Conservation (phyloP, 257 asterid species). For the Scutellaria baicalensis region DNA sequence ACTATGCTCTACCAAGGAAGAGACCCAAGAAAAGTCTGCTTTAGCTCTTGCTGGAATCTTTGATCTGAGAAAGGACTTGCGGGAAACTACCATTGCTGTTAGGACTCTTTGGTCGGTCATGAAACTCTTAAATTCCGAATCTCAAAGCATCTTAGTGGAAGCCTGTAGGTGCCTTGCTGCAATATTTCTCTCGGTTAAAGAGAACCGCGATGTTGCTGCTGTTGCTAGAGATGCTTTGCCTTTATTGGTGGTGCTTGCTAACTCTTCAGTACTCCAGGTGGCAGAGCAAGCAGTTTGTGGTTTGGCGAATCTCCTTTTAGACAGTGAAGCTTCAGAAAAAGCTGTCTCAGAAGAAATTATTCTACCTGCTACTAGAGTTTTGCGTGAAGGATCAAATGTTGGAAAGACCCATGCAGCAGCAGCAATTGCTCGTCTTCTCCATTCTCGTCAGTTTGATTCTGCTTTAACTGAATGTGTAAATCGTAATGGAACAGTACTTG, state of each 20-base stretch:
- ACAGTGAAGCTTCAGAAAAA: constrained; percentile 69
- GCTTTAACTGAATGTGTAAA: constrained; percentile 64
- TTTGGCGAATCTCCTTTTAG: constrained; percentile 87
- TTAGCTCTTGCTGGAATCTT: constrained; percentile 86
- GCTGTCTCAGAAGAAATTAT: constrained; percentile 70
- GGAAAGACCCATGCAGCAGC: constrained; percentile 94
- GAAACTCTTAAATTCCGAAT: constrained; percentile 64
- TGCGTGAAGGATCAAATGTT: constrained; percentile 68
- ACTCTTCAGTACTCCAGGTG: constrained; percentile 63
- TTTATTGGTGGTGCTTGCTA: constrained; percentile 68
- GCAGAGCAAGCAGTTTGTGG: constrained; percentile 98
- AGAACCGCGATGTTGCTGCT: constrained; percentile 79
- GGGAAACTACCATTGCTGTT: constrained; percentile 70
- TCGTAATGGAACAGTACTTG: constrained; percentile 85
- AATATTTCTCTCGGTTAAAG: constrained; percentile 80
- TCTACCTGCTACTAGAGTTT: constrained; percentile 74
- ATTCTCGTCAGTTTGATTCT: constrained; percentile 59
- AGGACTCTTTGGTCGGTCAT: constrained; percentile 58
- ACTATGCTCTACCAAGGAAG: constrained; percentile 71
- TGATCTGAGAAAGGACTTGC: constrained; percentile 81
- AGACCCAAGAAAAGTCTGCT: constrained; percentile 90
- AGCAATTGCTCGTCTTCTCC: constrained; percentile 86
- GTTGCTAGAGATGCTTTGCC: constrained; percentile 75
- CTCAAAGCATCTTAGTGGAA: constrained; percentile 63
- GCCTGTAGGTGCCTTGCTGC: constrained; percentile 82